phyloP scores from a whole-genome alignment of 2,329 filamentous ascomycete genomes.

The Dissoconium aciculare region DNA sequence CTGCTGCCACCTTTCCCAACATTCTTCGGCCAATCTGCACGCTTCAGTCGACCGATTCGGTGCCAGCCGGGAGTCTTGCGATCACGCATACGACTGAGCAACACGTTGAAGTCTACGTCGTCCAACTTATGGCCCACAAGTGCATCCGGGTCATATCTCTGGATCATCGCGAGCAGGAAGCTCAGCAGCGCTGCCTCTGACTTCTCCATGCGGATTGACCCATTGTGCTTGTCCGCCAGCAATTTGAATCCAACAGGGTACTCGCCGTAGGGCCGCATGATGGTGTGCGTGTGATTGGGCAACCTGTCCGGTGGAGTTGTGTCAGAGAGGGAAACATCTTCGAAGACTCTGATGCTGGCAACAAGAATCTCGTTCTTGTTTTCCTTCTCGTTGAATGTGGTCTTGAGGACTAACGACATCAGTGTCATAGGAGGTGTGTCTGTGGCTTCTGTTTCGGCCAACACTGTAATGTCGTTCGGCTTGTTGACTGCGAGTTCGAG shows the following conservation, averaged over 20 bases:
- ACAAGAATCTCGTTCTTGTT: conserved; percentile 95
- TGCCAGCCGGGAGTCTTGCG: conserved; percentile 93
- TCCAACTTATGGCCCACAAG: conserved; percentile 92
- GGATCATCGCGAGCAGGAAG: conserved; percentile 78
- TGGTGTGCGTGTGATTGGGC: conserved; percentile 77
- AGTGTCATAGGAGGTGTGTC: conserved; percentile 78
- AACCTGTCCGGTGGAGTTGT: conserved; percentile 80
- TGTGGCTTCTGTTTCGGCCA: conserved; percentile 64
- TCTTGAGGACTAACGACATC: conserved; percentile 89
- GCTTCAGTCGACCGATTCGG: conserved; percentile 71
- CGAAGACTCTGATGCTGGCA: conserved; percentile 82
- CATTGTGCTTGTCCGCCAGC: conserved; percentile 57
- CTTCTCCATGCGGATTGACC: conserved; percentile 65
- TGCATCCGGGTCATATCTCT: conserved; percentile 81
- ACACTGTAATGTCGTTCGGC: conserved; percentile 56
- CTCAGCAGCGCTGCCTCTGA: conserved; percentile 73
- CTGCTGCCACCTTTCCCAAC: conserved; percentile 75
- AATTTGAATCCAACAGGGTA: conserved; percentile 82
- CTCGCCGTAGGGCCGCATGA: conserved; percentile 65
- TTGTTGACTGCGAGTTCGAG: conserved; percentile 72
- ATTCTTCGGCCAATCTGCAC: conserved; percentile 71
- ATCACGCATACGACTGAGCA: conserved; percentile 73
- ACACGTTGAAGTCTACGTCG: conserved; percentile 85
- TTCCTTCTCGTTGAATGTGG: conserved; percentile 72
- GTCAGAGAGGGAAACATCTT: conserved; percentile 73